Percentiles rank a stretch among this genome's conserved stretches.
Conservation (phyloP, 2,329 filamentous ascomycete species). For the Microcyclosporella mali region DNA sequence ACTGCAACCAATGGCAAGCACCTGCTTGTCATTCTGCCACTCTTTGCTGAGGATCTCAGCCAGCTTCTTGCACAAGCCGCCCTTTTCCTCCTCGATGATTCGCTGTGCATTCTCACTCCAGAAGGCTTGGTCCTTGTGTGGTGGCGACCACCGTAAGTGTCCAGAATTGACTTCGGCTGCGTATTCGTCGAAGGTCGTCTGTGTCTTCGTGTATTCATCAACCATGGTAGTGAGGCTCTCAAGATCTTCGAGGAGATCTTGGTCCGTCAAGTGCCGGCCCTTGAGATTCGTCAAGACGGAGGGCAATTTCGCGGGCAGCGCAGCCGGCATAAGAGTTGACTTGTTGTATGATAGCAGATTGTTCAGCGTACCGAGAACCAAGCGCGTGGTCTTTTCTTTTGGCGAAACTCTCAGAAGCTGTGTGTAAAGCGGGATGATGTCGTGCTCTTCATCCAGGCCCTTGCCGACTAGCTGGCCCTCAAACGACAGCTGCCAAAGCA, state of each 20-base stretch:
- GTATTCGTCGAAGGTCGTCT: slow-evolving; percentile 63
- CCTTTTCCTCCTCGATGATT: slow-evolving; percentile 78
- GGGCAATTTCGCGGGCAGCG: slow-evolving; percentile 77
- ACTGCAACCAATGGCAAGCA: slow-evolving; percentile 87
- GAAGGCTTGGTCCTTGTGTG: slow-evolving; percentile 78
- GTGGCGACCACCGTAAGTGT: slow-evolving; percentile 86
- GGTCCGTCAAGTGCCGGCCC: slow-evolving; percentile 45
- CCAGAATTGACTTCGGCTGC: slow-evolving; percentile 78
- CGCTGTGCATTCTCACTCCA: slow-evolving; percentile 87
- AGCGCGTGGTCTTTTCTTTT: slow-evolving; percentile 94
- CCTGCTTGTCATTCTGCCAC: slow-evolving; percentile 78
- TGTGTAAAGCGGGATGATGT: slow-evolving; percentile 86
- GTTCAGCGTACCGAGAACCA: slow-evolving; percentile 80
- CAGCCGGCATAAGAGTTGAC: slow-evolving; percentile 66
- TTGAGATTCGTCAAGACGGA: slow-evolving; percentile 53
- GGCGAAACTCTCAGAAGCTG: slow-evolving; percentile 85
- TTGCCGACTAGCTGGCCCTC: slow-evolving; percentile 65
- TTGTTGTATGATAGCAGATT: slow-evolving; percentile 75
- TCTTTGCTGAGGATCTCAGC: slow-evolving; percentile 78
- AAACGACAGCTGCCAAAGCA: slow-evolving; percentile 95
- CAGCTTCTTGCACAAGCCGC: slow-evolving; percentile 69
- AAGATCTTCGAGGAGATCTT: slow-evolving; percentile 48
- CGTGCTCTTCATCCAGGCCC: slow-evolving; percentile 85
- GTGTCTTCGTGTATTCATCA: slow-evolving; percentile 72
- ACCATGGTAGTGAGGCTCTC: slow-evolving; percentile 54